Conservation (phyloP, 495 filamentous ascomycete genomes). For the Aspergillus incahuasiensis region DNA sequence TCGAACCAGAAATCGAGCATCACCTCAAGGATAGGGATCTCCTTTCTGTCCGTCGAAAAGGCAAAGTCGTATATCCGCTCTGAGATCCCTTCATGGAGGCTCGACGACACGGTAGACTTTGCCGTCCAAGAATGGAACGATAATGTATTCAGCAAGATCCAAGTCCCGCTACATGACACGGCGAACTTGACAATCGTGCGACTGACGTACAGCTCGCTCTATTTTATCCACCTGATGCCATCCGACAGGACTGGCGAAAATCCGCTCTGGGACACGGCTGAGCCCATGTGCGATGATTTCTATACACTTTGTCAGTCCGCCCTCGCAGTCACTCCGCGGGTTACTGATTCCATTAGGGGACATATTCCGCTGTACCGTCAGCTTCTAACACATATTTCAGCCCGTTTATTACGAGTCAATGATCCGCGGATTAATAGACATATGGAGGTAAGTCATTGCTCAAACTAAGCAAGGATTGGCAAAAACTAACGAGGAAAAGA, state of each 20-base stretch:
- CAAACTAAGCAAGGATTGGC: not conserved
- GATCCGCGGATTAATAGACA: conserved; percentile 53
- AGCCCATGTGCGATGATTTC: conserved; percentile 67
- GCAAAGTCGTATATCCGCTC: conserved; percentile 47
- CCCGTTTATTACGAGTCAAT: conserved; percentile 57
- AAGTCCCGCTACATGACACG: conserved; percentile 48
- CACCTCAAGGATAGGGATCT: conserved; percentile 61
- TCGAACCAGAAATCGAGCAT: conserved; percentile 28
- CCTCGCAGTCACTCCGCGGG: not conserved
- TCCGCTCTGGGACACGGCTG: conserved; percentile 58
- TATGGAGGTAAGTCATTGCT: conserved; percentile 19
- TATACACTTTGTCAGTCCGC: conserved; percentile 33
- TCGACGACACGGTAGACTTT: conserved; percentile 45
- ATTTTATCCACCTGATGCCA: conserved; percentile 62
- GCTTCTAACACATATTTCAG: conserved; percentile 66
- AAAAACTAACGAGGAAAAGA: conserved; percentile 14
- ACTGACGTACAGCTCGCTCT: conserved; percentile 65
- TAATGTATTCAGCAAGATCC: conserved; percentile 58
- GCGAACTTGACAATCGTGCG: conserved; percentile 58
- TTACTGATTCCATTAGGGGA: conserved; percentile 31
- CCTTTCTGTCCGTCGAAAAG: conserved; percentile 29
- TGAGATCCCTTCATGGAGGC: conserved; percentile 53
- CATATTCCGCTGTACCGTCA: conserved; percentile 32
- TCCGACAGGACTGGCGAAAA: conserved; percentile 74
- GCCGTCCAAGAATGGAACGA: conserved; percentile 54